Percentiles rank a stretch among this genome's conserved stretches.
phyloP scores from a whole-genome alignment of 2,329 filamentous ascomycete genomes.

The Aspergillus felis region DNA sequence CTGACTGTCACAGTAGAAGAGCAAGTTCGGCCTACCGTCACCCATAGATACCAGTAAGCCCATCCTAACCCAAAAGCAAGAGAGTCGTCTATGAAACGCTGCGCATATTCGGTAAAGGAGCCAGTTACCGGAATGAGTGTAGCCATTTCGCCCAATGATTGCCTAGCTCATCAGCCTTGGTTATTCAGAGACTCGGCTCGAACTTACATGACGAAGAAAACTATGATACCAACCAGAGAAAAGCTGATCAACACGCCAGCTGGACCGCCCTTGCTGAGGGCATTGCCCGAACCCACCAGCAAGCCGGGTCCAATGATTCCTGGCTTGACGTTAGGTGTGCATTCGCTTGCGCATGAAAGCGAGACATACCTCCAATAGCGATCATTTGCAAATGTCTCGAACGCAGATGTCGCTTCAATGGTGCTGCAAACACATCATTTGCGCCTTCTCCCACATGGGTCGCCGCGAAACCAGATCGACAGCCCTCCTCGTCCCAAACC shows the following conservation, averaged over 20 bases:
- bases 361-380: conserved; percentile 51
- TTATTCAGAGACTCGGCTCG: background rate
- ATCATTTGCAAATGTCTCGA: conserved; percentile 64
- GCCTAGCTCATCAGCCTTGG: conserved; percentile 54
- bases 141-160: conserved; percentile 70
- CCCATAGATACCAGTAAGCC: conserved; percentile 60
- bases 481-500: background rate
- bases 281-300: conserved; percentile 67
- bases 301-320: conserved; percentile 65
- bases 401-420: conserved; percentile 47
- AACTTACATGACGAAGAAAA: conserved; percentile 45
- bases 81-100: conserved; percentile 67
- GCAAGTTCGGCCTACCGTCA: conserved; percentile 26
- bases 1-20: background rate
- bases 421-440: conserved; percentile 13
- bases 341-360: background rate
- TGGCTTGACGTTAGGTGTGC: conserved; percentile 31
- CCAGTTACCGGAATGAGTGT: conserved; percentile 69
- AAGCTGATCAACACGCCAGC: conserved; percentile 72
- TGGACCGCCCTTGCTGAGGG: conserved; percentile 65
- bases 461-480: background rate
- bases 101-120: conserved; percentile 66
- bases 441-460: background rate
- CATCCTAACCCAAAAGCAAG: conserved; percentile 66
- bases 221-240: conserved; percentile 65